Conservation (phyloP, 176 grass and related monocot genomes). For the Urochloa ruziziensis region DNA sequence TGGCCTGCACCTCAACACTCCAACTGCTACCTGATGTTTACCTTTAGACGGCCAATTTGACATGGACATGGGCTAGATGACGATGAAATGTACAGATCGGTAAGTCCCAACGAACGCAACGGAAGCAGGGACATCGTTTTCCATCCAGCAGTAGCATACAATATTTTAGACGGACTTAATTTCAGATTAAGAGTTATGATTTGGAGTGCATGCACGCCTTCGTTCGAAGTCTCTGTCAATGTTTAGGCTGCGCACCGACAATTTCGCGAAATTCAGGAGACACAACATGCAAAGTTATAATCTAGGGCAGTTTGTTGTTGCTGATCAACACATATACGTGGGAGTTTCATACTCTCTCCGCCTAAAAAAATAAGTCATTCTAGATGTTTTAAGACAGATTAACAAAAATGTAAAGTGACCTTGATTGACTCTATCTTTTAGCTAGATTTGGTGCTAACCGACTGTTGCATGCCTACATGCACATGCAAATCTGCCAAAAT, state of each 20-base stretch:
- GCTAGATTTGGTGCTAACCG: no score
- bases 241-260: neutral
- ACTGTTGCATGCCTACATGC: no score
- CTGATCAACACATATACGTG: no score
- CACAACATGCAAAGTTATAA: no score
- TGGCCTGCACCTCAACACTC: neutral
- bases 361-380: no score
- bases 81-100: conserved; percentile 17
- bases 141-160: neutral
- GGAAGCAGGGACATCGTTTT: conserved; percentile 8
- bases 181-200: neutral
- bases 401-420: no score
- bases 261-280: neutral
- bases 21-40: neutral
- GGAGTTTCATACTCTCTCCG: no score
- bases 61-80: neutral
- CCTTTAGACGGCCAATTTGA: neutral
- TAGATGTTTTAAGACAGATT: no score
- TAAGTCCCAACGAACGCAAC: neutral
- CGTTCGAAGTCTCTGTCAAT: neutral
- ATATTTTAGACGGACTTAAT: neutral
- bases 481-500: no score
- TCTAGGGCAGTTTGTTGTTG: no score
- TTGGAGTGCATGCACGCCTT: neutral
- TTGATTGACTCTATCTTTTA: no score